A percentile compares a stretch with the other conserved stretches of the same genome.
Conservation (phyloP, 1,139 yeast species). For the Pichia norvegensis region DNA sequence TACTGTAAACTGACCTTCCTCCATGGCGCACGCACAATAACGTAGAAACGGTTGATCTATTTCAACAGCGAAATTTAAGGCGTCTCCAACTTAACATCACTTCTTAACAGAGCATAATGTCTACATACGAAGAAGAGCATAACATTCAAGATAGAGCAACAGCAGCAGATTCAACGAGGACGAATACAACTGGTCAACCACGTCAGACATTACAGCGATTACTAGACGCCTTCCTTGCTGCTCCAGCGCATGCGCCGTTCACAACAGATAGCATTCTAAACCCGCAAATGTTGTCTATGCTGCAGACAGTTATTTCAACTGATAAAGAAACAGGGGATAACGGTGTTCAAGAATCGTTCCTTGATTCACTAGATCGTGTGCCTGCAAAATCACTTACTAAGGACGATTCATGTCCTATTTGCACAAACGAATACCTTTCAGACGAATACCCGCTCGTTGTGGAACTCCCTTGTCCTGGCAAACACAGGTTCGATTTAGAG, state of each 20-base stretch:
- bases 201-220: slow-evolving; percentile 20
- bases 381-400: slow-evolving; percentile 40
- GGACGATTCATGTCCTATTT: slow-evolving; percentile 74
- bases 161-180: too few species aligned
- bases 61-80: not conserved
- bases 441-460: slow-evolving; percentile 80
- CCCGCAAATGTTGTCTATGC: slow-evolving; percentile 13
- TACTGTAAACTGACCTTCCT: slow-evolving; percentile 9
- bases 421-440: slow-evolving; percentile 63
- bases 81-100: not conserved
- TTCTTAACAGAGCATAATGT: slow-evolving; percentile 13
- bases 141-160: slow-evolving; percentile 2
- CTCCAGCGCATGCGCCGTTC: slow-evolving; percentile 14
- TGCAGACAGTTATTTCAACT: slow-evolving; percentile 10
- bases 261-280: not conserved
- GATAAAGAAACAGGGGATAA: slow-evolving; percentile 5
- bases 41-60: not conserved
- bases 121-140: slow-evolving; percentile 19
- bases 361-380: slow-evolving; percentile 73
- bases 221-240: slow-evolving; percentile 17
- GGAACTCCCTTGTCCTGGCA: slow-evolving; percentile 61
- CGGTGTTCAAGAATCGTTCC: slow-evolving; percentile 63
- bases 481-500: slow-evolving; percentile 78
- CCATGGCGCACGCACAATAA: slow-evolving; percentile 1
- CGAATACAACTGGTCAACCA: slow-evolving; percentile 1